Base-by-base conservation (phyloP, 352 stramenopile genomes). In the Phytophthora pini region DNA sequence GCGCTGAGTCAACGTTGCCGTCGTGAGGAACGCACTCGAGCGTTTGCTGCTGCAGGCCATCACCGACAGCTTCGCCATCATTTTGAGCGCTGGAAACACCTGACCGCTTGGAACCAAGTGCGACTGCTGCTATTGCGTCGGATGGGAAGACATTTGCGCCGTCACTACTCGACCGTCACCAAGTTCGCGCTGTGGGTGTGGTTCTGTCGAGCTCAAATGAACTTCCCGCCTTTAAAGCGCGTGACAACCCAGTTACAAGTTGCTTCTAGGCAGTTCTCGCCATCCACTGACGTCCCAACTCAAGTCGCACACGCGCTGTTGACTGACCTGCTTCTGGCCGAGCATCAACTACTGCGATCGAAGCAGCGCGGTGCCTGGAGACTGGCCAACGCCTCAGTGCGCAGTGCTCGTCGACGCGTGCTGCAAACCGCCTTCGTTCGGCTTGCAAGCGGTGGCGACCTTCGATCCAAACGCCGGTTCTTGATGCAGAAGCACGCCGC, bases 171-270 rank as follows among this genome's bases (percentile, higher is more conserved):
- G 1, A 22, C 60, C 0, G 44, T 75, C 15, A 48, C 48, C 9
- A 77, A 70, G 13, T 74, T 68, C 44, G 61, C 80, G 15, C 34
- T 88, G 10, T 89, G 80, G 78, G 43, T 44, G n/a, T 89, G 80
- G 80, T 77, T 88, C 41, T 56, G 65, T 3, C 53, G 40, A 20
- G 80, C 75, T 6, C 50, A 34, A 0, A 45, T 2, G 8, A 4
- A 12, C 17, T 36, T 12, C 13, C 31, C 31, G 31, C 13, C 31
- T 5, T 51, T 86, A 36, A 44, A 13, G 32, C 43, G 15, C 6
- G 26, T 44, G 49, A 51, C 48, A 22, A 52, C 62, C 5, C 51
- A 70, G 15, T 31, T 66, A 9, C 65, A 74, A 12, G 52, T 62
- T 31, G 41, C 43, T 29, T 65, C 22, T 1, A 66, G 56, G 31